Conservation (phyloP, 768 basidiomycete species). For the Tubosaeta sp. region DNA sequence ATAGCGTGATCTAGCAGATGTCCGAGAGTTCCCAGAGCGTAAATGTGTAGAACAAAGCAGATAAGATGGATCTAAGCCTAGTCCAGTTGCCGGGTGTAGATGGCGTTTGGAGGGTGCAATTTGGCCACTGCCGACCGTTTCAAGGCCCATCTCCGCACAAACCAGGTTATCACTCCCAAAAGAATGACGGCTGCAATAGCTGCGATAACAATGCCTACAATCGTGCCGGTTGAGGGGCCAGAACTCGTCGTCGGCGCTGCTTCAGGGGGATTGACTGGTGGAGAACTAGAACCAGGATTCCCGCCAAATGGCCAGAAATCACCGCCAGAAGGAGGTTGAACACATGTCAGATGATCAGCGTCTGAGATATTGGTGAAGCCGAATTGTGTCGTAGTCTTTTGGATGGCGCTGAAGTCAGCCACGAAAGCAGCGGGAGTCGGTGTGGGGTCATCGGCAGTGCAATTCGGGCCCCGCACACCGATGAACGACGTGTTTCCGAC, state of each 20-base stretch:
- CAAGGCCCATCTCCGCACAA: conserved; percentile 46
- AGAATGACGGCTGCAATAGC: conserved; percentile 44
- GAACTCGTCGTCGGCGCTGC: conserved; percentile 10
- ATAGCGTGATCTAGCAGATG: neutral
- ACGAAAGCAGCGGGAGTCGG: conserved; percentile 61
- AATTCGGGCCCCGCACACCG: conserved; percentile 63
- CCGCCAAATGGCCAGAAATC: conserved; percentile 70
- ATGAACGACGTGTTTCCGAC: conserved; percentile 73
- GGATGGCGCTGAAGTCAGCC: conserved; percentile 41
- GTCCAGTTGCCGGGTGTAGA: conserved; percentile 14
- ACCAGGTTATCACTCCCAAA: conserved; percentile 40
- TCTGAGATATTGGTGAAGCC: conserved; percentile 50
- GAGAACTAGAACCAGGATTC: conserved; percentile 36
- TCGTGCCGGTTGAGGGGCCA: conserved; percentile 26
- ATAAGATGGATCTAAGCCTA: neutral
- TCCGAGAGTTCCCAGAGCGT: neutral
- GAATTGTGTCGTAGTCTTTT: conserved; percentile 42
- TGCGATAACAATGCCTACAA: conserved; percentile 48
- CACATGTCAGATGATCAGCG: conserved; percentile 59
- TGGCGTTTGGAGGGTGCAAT: conserved; percentile 16
- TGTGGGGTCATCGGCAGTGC: conserved; percentile 43
- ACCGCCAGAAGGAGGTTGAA: conserved; percentile 62
- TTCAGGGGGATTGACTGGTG: conserved; percentile 15
- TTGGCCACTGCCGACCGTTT: conserved; percentile 24
- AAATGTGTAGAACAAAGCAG: neutral